Conservation (phyloP, 768 basidiomycete genomes). For the Rubroboletus satanas region DNA sequence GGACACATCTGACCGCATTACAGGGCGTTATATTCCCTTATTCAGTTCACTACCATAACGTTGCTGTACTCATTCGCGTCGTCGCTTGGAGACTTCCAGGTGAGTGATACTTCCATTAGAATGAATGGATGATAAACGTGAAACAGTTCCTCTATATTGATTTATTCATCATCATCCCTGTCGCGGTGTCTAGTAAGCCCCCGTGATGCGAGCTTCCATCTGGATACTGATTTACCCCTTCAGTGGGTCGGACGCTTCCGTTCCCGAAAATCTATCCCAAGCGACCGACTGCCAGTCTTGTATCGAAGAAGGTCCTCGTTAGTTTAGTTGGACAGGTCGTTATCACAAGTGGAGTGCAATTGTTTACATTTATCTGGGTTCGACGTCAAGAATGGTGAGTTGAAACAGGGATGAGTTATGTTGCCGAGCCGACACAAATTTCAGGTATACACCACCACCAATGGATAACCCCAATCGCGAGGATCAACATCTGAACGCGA, state of each 20-base stretch:
- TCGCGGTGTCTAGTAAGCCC: constrained; percentile 89
- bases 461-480: constrained; percentile 43
- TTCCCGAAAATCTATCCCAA: constrained; percentile 84
- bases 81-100: constrained; percentile 95
- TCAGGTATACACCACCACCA: constrained; percentile 77
- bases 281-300: constrained; percentile 90
- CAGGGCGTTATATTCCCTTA: constrained; percentile 97
- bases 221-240: constrained; percentile 3
- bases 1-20: constrained; percentile 8
- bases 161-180: constrained; percentile 94
- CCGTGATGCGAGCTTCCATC: not conserved
- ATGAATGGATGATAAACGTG: constrained; percentile 8
- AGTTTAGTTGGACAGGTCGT: constrained; percentile 92
- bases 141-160: constrained; percentile 93
- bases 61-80: constrained; percentile 95
- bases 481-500: constrained; percentile 72
- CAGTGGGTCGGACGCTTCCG: constrained; percentile 94
- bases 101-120: constrained; percentile 30
- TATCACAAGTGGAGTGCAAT: constrained; percentile 77
- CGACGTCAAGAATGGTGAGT: constrained; percentile 75
- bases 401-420: not conserved
- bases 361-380: constrained; percentile 90
- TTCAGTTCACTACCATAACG: constrained; percentile 98
- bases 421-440: not conserved
- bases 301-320: constrained; percentile 90